Base-by-base conservation (phyloP, 371 early-diverging fungal species). In the Mortierella sp. region DNA sequence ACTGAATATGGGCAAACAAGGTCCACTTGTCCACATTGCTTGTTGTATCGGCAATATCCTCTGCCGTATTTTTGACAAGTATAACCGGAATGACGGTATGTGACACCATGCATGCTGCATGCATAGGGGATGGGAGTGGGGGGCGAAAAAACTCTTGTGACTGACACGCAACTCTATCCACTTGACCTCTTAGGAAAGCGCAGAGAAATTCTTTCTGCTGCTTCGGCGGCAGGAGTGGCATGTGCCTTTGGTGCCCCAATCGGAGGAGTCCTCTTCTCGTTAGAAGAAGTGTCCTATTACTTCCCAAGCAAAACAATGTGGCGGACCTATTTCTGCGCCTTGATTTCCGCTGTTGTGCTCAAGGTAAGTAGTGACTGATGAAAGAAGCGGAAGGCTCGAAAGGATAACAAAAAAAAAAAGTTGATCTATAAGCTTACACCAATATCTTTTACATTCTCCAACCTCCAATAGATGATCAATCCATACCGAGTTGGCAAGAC, bases 221-320 rank as follows among this genome's bases (percentile, higher is more conserved):
- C 97, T 0, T 88, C 94, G 37, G 98, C 98, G 0, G 97, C 99
- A 0, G 99, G 99, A 48, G 95, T 98, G 15, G 92, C 95, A 18
- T 96, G 96, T 28, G 95, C 94, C 25, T 99, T 99, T 84, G 99
- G 98, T 11, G 93, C 97, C 0, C 99, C 99, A 0, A 94, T 97
- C 56, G 98, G 98, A 21, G 99, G 99, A 19, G 97, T 99, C 5
- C 76, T 99, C 26, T 98, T 98, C 82, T 92, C 95, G n/a, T 86
- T 98, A 15, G 99, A 99, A 82, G 98, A 98, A 80, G 94, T 97
- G 71, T 94, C 94, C n/a, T 94, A 93, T 51, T 94, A 94, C 70
- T 99, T 99, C 72, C 95, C 97, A 0, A 89, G 91, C 80, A 93
- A 96, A 77, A 98, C 97, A 5, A 93, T 98, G 94, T 95, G 96